Evolutionary conservation across 2,329 filamentous ascomycete species (phyloP), one percentile per base, ranked within the genome.

Genomic region (Plenodomus biglobosus): DNA sequence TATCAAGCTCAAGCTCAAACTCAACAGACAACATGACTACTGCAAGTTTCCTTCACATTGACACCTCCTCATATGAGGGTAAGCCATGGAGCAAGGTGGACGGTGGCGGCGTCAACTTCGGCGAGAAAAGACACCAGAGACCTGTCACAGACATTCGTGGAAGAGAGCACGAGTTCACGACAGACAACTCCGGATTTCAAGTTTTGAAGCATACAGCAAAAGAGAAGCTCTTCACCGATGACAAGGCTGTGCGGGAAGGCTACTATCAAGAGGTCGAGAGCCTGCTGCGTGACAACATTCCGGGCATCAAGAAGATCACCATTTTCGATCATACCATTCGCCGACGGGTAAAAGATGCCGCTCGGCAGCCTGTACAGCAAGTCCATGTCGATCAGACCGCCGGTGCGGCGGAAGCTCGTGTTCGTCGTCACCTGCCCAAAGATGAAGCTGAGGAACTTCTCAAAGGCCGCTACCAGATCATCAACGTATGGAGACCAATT

Each of bases 271-370:
- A 87, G 58, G 79, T 87, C 1, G 82, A 86, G 56, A 64, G 71
- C 0, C 68, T 87, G 1, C 72, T 88, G 2, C 75, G 76, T 11
- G 69, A 76, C 21, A 79, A 80, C 38, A 73, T 87, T 0, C 74
- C 78, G 0, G 79, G 76, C 0, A 73, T 85, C 43, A 80, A 80
- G 44, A 83, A 83, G 51, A 78, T 89, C 10, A 78, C 84, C 50
- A 85, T 88, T 49, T 89, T 89, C 64, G 86, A 89, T 68, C 86
- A 89, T 67, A 88, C 86, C 0, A 85, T 89, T 56, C 80, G 86
- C 1, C 74, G 80, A 6, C 73, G 79, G 17, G 69, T 75, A 1
- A 78, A 80, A n/a, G 67, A 73, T 1, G 75, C 83, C 0, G 77
- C 83, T 0, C 78, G 86, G 5, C 80, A 82, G 53, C 86, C 86